Base-by-base conservation (phyloP, 2,329 filamentous ascomycete genomes). In the Cadophora sp. region DNA sequence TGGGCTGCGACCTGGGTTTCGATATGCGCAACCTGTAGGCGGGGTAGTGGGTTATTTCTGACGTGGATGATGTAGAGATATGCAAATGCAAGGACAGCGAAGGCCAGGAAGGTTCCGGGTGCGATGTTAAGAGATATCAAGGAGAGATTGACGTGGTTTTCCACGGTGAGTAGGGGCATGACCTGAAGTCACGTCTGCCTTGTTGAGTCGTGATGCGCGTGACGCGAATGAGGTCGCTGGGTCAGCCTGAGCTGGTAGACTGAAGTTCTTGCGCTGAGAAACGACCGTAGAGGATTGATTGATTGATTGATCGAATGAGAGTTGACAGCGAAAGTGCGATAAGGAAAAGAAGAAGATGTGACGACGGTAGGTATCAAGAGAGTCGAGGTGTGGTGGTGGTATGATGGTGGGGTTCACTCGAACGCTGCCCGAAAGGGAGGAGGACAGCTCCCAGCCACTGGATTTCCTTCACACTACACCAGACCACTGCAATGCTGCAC, bases 121-220 rank as follows among this genome's bases (percentile, higher is more conserved):
- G 75, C 73, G 71, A 78, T 76, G n/a, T 66, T 74, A 31, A 78
- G 64, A 62, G 73, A 74, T 66, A 78, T 69, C 58, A 78, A 66
- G 46, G 76, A 68, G 63, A 78, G 62, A 69, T 78, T 68, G 55
- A 78, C 62, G 71, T 78, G 72, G 68, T 77, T 78, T 64, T 78
- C 68, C n/a, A 77, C 67, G 3, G 72, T 74, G 64, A 78, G 69
- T 66, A 77, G 67, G 62, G 74, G 69, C 76, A 77, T 77, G 72
- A 68, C 74, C 68, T 43, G 65, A 48, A 53, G 34, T 58, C 65
- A 66, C 66, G 62, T 68, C 65, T 69, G 69, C 67, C 69, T 72
- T 22, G 64, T 24, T 31, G 37, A 29, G 29, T 16, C 24, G 22
- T 34, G 48, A 29, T 34, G 46, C 66, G 67, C 58, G 64, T 64